These are phyloP conservation scores for Neurospora sp. DNA, from an alignment of 495 filamentous ascomycete species.

Conservation along the genomic window DNA sequence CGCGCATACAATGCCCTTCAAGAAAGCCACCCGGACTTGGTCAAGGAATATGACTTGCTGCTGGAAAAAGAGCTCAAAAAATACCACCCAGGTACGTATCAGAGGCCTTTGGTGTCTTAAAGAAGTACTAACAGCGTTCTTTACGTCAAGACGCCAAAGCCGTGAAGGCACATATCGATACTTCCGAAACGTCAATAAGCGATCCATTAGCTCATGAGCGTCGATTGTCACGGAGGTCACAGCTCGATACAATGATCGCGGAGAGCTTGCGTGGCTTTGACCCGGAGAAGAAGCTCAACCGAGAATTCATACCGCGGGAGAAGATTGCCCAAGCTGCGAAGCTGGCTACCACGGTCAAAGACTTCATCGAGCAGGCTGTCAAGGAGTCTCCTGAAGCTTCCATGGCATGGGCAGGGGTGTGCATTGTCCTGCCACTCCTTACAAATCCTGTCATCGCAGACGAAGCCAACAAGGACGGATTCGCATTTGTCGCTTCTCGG, in stretches of 20 bases:
- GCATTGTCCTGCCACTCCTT: conserved; percentile 17
- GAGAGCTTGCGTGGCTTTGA: conserved; percentile 8
- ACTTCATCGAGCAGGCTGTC: conserved; percentile 12
- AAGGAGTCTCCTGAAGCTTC: conserved; percentile 15
- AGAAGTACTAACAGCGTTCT: neutral
- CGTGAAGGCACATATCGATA: no score
- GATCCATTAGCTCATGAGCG: no score
- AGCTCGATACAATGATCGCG: conserved; percentile 5
- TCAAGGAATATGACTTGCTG: conserved; percentile 6
- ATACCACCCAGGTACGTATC: neutral
- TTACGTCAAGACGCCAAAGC: neutral
- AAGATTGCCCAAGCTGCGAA: neutral
- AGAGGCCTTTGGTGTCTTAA: neutral
- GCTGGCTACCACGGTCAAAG: conserved; percentile 6
- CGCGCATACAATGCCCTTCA: conserved; percentile 10
- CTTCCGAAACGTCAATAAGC: no score
- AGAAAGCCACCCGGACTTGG: conserved; percentile 2
- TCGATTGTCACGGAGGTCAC: neutral
- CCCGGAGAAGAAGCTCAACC: neutral
- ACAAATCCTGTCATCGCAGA: conserved; percentile 13
- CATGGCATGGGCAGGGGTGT: conserved; percentile 19
- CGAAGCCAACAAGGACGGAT: conserved; percentile 15
- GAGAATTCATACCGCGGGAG: neutral
- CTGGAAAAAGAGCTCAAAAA: neutral
- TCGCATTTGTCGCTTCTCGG: conserved; percentile 15